A percentile compares a stretch with the other conserved stretches of the same genome.
phyloP scores from a whole-genome alignment of 2,329 filamentous ascomycete genomes.

The Coleophoma crateriformis region DNA sequence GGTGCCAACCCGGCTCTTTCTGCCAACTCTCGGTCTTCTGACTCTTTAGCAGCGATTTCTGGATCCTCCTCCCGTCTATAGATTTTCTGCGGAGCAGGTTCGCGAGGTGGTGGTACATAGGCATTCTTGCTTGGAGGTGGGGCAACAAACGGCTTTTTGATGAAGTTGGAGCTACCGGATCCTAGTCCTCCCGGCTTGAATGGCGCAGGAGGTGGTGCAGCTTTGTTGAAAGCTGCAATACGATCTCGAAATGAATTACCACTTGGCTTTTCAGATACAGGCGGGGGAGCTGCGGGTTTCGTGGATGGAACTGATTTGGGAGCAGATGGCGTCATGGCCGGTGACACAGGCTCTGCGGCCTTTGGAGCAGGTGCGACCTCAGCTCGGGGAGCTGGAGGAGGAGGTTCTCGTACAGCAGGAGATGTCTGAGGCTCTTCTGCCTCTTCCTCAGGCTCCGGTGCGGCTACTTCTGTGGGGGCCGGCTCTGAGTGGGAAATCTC shows the following conservation, averaged over 20 bases:
- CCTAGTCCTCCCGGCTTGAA: conserved; percentile 71
- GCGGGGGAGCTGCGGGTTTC: conserved; percentile 53
- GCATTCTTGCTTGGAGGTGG: conserved; percentile 90
- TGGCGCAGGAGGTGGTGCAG: conserved; percentile 80
- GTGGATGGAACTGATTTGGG: conserved; percentile 19
- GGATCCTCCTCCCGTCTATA: conserved; percentile 89
- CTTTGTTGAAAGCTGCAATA: conserved; percentile 95
- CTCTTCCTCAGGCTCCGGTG: conserved; percentile 29
- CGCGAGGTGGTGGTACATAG: conserved; percentile 73
- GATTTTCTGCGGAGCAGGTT: conserved; percentile 65
- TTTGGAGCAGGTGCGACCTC: conserved; percentile 28
- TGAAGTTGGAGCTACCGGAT: conserved; percentile 60
- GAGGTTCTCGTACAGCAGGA: conserved; percentile 22
- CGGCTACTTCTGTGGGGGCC: conserved; percentile 26
- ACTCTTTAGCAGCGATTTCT: conserved; percentile 58
- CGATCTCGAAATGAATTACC: conserved; percentile 85
- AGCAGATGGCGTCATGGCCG: conserved; percentile 18
- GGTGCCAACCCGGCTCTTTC: conserved; percentile 60
- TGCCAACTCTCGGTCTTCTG: conserved; percentile 60
- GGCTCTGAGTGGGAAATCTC: conserved; percentile 26
- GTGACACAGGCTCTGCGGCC: conserved; percentile 25
- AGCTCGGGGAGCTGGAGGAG: conserved; percentile 28
- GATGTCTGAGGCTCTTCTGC: conserved; percentile 32
- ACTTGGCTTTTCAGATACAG: conserved; percentile 66
- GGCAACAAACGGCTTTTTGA: conserved; percentile 96